phyloP scores from a whole-genome alignment of 345 rosid species.

The Citrus hindsii region DNA sequence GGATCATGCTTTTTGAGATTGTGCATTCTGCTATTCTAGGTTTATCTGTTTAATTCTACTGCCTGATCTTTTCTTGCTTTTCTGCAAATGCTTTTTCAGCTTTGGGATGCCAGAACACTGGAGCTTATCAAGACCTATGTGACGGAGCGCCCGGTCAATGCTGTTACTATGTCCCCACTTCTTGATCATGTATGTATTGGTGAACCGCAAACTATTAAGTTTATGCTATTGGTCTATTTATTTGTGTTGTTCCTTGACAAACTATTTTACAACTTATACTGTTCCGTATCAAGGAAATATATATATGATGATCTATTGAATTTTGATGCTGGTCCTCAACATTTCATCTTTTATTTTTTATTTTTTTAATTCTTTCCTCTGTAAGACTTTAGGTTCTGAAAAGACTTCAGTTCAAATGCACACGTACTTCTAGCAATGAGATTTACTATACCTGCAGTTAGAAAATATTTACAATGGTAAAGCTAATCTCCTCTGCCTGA shows the following conservation, averaged over 20 bases:
- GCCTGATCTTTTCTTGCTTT: slow-evolving; percentile 1
- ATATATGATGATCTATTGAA: not conserved
- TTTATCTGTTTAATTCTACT: slow-evolving; percentile 5
- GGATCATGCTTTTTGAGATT: not conserved
- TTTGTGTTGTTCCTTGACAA: not conserved
- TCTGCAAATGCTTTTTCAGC: slow-evolving; percentile 41
- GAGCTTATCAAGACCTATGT: slow-evolving; percentile 84
- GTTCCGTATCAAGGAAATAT: not conserved
- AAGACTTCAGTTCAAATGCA: not conserved
- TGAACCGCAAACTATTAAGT: not conserved
- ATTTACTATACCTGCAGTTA: not conserved
- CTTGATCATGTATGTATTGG: slow-evolving; percentile 75
- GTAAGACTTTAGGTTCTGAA: not conserved
- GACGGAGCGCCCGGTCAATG: slow-evolving; percentile 93
- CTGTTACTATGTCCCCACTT: slow-evolving; percentile 95
- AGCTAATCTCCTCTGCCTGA: not conserved
- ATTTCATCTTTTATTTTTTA: not conserved
- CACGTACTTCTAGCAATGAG: not conserved
- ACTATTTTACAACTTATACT: not conserved
- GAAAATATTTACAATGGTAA: not conserved
- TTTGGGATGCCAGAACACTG: slow-evolving; percentile 86
- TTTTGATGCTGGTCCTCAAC: not conserved
- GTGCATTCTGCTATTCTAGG: not conserved
- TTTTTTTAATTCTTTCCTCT: too few species aligned
- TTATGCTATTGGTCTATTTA: not conserved